Conservation (phyloP, 148 eudicot species). For the Amaranthus cruentus region DNA sequence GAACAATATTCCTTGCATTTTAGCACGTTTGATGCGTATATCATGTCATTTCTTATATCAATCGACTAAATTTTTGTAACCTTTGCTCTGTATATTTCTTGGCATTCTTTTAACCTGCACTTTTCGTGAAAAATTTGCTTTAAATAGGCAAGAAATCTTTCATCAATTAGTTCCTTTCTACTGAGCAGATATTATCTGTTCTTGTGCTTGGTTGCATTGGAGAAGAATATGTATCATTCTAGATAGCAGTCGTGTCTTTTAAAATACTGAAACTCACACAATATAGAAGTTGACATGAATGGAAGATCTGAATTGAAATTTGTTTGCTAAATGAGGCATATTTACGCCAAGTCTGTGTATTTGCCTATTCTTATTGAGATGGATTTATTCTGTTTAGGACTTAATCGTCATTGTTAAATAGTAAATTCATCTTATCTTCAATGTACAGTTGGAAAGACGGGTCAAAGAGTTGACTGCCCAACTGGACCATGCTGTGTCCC, state of each 20-base stretch:
- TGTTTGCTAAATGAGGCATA: background rate
- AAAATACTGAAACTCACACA: background rate
- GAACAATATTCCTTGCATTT: background rate
- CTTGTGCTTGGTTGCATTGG: no score
- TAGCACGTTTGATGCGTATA: background rate
- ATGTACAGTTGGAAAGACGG: constrained; percentile 68
- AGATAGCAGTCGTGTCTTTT: no score
- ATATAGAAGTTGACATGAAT: background rate
- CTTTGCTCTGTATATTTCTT: no score
- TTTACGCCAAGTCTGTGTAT: no score
- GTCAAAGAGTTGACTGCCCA: constrained; percentile 63
- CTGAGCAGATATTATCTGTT: no score
- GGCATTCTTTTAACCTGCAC: no score
- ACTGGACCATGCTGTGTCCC: constrained; percentile 68
- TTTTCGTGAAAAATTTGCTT: no score
- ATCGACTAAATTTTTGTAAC: no score
- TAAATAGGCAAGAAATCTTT: no score
- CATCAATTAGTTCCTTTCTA: no score
- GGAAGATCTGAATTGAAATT: background rate
- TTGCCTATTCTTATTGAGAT: background rate
- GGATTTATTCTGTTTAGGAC: background rate
- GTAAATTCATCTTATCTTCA: constrained; percentile 6
- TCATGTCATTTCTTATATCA: background rate
- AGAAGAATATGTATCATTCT: no score
- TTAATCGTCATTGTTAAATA: background rate